Conservation (phyloP, 2,329 filamentous ascomycete species). For the Talaromyces sp. region DNA sequence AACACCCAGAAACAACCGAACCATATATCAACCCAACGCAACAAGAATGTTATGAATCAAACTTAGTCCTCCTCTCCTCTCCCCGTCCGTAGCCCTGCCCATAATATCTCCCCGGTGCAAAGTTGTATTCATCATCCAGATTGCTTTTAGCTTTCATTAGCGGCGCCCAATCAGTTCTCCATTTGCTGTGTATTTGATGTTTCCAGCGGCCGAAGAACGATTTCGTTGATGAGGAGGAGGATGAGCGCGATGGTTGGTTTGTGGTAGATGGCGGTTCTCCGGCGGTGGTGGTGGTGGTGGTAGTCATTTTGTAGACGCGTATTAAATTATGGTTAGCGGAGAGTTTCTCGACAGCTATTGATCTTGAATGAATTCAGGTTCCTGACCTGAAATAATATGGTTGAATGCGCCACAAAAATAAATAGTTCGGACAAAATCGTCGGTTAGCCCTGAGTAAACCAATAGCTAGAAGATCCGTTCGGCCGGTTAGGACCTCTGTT, state of each 20-base stretch:
- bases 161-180: conserved; percentile 20
- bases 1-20: neutral
- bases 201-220: conserved; percentile 15
- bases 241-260: neutral
- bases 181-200: conserved; percentile 9
- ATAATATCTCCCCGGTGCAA: conserved; percentile 18
- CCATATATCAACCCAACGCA: neutral
- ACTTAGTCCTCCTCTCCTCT: neutral
- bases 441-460: neutral
- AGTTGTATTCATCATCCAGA: conserved; percentile 22
- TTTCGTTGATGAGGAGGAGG: neutral
- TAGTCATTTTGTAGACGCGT: neutral
- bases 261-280: neutral
- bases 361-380: neutral
- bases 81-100: conserved; percentile 5
- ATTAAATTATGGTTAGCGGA: neutral
- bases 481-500: neutral
- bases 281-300: neutral
- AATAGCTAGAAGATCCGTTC: neutral
- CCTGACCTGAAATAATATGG: neutral
- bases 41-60: no score
- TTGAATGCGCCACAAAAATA: neutral
- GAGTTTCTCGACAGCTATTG: neutral
- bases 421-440: neutral
- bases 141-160: conserved; percentile 24